Base-by-base conservation (phyloP, 768 basidiomycete species). In the Hericium rajendrae region DNA sequence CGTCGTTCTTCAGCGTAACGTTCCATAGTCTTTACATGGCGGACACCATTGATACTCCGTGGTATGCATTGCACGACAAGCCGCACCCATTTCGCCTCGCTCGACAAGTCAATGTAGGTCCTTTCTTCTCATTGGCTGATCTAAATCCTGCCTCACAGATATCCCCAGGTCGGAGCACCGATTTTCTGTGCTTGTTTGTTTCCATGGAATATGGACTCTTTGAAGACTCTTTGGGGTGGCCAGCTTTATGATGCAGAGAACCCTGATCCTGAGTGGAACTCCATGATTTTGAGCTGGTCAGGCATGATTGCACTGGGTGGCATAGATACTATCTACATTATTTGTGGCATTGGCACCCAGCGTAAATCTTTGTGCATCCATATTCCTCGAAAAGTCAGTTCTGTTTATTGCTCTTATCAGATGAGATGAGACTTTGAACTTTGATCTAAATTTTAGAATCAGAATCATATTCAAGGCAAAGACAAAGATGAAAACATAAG, bases 31-130 rank as follows among this genome's bases (percentile, higher is more conserved):
- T 6, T n/a, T 10, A 46, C 43, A 46, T 46, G 43, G 15, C 43
- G 57, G 32, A 32, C 38, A 41, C 51, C 51, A 54, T 20, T 8
- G 6, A 40, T 18, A 32, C 51, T 22, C 62, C 62, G 12, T 62
- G 62, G 77, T 77, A 75, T 63, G 68, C 69, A 62, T 64, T 70
- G 58, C 65, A 57, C 46, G 56, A 65, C 24, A 61, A 62, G n/a
- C 39, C 67, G 22, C 72, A 65, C 37, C 75, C 79, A 2, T 81
- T 78, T 62, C 64, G 59, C 20, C 72, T 82, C 26, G 64, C 60
- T 55, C 75, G 70, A 56, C 75, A 73, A 54, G 64, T 78, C 50
- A 68, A 69, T 61, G 82, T 84, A 60, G 57, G 79, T 76, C n/a
- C 6, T 37, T 15, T n/a, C 41, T 52, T 48, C 13, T 16, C 32